Conservation (phyloP, 2,329 filamentous ascomycete genomes). For the Ophiostoma himal-ulmi region DNA sequence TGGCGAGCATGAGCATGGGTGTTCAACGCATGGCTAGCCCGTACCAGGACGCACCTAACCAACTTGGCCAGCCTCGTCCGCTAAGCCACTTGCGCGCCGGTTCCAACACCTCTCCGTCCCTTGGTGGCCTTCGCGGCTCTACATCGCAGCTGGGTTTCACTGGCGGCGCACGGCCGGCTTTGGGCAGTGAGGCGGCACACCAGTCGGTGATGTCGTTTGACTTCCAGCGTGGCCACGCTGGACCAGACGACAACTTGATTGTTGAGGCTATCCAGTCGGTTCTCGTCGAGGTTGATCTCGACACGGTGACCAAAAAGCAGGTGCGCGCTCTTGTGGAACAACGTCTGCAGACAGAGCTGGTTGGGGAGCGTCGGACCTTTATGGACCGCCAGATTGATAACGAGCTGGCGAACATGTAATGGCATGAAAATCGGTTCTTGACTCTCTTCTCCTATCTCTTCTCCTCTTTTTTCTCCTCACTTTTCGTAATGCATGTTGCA, state of each 20-base stretch:
- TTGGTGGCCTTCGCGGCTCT: conserved; percentile 38
- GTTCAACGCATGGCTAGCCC: conserved; percentile 49
- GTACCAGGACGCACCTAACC: conserved; percentile 48
- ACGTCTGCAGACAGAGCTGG: conserved; percentile 80
- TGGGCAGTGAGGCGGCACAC: conserved; percentile 40
- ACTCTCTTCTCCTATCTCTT: too few relatives aligned
- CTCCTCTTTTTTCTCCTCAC: background rate
- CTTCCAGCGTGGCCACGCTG: conserved; percentile 54
- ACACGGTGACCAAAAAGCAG: conserved; percentile 98
- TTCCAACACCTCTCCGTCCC: conserved; percentile 40
- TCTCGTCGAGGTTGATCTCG: conserved; percentile 81
- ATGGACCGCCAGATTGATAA: conserved; percentile 90
- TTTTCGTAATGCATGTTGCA: background rate
- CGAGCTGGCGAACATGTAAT: conserved; percentile 86
- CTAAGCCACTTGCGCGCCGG: conserved; percentile 53
- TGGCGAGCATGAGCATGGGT: conserved; percentile 58
- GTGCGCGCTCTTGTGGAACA: conserved; percentile 87
- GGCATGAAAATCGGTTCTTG: background rate
- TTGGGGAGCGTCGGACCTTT: conserved; percentile 79
- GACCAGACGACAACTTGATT: conserved; percentile 74
- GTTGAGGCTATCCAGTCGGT: conserved; percentile 78
- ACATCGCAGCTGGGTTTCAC: conserved; percentile 44
- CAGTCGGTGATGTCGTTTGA: conserved; percentile 52
- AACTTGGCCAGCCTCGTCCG: conserved; percentile 44
- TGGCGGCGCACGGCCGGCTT: conserved; percentile 43